Percentiles rank a stretch among this genome's conserved stretches.
Evolutionary conservation across 2,329 filamentous ascomycete species (phyloP).

Genomic region (Ascochyta koolunga): DNA sequence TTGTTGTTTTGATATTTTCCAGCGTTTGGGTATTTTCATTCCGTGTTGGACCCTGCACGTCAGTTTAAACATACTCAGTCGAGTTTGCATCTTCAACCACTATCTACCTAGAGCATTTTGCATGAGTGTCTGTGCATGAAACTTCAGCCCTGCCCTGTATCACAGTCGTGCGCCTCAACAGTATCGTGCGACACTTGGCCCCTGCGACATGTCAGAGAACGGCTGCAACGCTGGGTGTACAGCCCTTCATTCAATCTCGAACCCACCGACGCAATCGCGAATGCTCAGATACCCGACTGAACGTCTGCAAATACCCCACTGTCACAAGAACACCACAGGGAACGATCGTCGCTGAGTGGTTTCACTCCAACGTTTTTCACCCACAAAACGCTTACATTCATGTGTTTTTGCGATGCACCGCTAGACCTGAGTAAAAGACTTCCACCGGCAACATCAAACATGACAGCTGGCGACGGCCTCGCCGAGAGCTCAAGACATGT

Average conservation of each 20-base stretch:
- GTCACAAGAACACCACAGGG: neutral
- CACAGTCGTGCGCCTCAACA: neutral
- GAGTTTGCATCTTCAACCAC: neutral
- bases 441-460: neutral
- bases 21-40: slow-evolving; percentile 3
- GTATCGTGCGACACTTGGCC: slow-evolving; percentile 4
- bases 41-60: neutral
- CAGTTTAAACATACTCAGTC: slow-evolving; percentile 1
- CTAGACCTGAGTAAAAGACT: neutral
- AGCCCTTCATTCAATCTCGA: neutral
- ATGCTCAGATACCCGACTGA: neutral
- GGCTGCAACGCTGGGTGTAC: neutral
- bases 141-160: neutral
- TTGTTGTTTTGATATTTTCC: slow-evolving; percentile 1
- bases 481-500: slow-evolving; percentile 2
- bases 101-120: no score
- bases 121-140: neutral
- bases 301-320: neutral
- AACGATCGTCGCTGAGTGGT: neutral
- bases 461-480: neutral
- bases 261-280: neutral
- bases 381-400: neutral
- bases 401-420: neutral
- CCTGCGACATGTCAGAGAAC: slow-evolving; percentile 8
- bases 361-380: neutral